Evolutionary conservation across 164 flowering plant species (phyloP).

Genomic region (Hamamelis virginiana): DNA sequence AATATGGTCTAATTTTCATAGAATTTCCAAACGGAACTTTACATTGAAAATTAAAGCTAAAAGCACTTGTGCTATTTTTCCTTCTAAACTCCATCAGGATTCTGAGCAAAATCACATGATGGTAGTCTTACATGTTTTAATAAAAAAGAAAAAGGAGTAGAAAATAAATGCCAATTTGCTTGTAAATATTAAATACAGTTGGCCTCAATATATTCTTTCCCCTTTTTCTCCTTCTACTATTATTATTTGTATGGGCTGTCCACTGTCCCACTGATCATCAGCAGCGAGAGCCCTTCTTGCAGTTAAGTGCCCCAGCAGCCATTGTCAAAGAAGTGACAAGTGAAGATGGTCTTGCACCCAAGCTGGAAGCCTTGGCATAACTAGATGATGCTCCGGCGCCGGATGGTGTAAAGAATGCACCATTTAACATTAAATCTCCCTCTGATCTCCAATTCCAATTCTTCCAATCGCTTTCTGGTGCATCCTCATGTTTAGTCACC

Average conservation of each 20-base stretch:
- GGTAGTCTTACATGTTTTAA: too few species aligned
- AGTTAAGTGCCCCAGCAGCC: conserved; percentile 52
- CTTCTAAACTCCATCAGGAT: background rate
- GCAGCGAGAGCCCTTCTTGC: conserved; percentile 64
- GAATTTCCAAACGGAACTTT: too few species aligned
- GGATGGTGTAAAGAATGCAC: conserved; percentile 65
- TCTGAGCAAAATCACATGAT: conserved; percentile 4
- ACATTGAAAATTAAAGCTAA: background rate
- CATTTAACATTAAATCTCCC: conserved; percentile 73
- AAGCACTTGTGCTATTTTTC: background rate
- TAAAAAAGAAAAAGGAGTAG: background rate
- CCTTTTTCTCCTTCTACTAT: too few species aligned
- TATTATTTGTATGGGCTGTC: background rate
- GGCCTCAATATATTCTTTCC: background rate
- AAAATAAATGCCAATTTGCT: background rate
- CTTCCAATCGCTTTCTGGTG: conserved; percentile 54
- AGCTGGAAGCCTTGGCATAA: conserved; percentile 70
- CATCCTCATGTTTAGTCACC: conserved; percentile 72
- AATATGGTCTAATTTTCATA: too few species aligned
- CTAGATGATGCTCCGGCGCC: conserved; percentile 66
- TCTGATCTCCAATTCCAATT: conserved; percentile 81
- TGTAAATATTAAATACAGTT: background rate
- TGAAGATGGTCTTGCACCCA: conserved; percentile 61
- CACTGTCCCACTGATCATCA: conserved; percentile 13
- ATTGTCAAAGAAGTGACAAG: conserved; percentile 48